These are phyloP conservation scores for Pythium myriotylum DNA, from an alignment of 352 stramenopile genomes.

Conservation along the genomic window DNA sequence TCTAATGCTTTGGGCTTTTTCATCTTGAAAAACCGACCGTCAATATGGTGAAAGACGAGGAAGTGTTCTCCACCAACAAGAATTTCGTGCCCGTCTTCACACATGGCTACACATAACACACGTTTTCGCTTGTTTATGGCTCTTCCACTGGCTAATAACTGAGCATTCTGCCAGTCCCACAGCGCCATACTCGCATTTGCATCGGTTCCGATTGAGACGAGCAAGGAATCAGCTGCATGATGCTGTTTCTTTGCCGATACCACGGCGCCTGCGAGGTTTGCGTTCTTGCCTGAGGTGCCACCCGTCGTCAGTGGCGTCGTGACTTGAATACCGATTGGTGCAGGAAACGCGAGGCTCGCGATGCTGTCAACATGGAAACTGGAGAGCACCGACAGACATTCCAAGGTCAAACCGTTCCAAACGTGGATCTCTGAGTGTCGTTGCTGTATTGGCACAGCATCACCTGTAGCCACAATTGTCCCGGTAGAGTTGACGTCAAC, in stretches of 20 bases:
- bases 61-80: constrained; percentile 67
- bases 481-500: constrained; percentile 57
- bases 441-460: constrained; percentile 30
- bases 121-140: constrained; percentile 40
- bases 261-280: constrained; percentile 28
- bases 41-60: constrained; percentile 58
- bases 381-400: constrained; percentile 69
- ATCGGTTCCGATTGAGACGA: constrained; percentile 71
- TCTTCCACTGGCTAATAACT: constrained; percentile 57
- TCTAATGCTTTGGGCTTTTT: constrained; percentile 57
- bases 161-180: constrained; percentile 80
- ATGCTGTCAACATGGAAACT: constrained; percentile 68
- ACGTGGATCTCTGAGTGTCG: constrained; percentile 65
- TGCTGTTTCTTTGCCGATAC: constrained; percentile 62
- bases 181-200: constrained; percentile 66
- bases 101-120: constrained; percentile 60
- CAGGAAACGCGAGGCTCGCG: constrained; percentile 55
- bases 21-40: constrained; percentile 65
- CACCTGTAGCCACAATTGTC: constrained; percentile 71
- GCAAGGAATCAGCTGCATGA: constrained; percentile 56
- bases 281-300: constrained; percentile 32
- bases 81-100: constrained; percentile 72
- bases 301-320: constrained; percentile 37
- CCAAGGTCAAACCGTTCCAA: constrained; percentile 60
- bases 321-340: constrained; percentile 35